Evolutionary conservation across 768 basidiomycete species (phyloP), one percentile per base, ranked within the genome.

Genomic region (Aureoboletus auriporus): DNA sequence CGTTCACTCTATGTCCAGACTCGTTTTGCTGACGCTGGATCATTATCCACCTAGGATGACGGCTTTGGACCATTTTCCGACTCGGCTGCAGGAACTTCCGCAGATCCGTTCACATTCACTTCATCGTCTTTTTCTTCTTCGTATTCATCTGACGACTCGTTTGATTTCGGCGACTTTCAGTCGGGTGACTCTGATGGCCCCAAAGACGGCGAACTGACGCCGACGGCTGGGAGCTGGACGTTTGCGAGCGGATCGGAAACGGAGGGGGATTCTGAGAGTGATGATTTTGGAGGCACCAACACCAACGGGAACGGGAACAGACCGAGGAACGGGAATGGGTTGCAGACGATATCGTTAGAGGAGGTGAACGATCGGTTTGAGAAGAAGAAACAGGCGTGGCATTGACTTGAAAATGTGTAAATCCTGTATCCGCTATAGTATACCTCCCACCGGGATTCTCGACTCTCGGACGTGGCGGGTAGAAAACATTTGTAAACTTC

Each of bases 1-100:
- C 39, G 16, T 35, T 35, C n/a, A 29, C 8, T 47, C 11, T 17
- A 14, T 13, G 12, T 23, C 20, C 20, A 23, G 20, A 23, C 20
- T 35, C 16, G 17, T 55, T 9, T 29, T 13, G 30, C 45, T 48
- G 28, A 55, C 17, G 6, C 16, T 46, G 8, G 28, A 14, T 44
- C 20, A 16, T 29, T n/a, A 16, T 52, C 39, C 20, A 23, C 20
- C 20, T 54, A 76, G 64, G 69, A 86, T 66, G 86, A 85, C 47
- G 75, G 69, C n/a, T 88, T 89, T 63, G 89, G 89, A 2, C 87
- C 89, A 6, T 91, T 92, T 69, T 82, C 88, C 1, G 86, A 89
- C 60, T 61, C 81, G 2, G 74, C 80, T 1, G 75, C 76, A 1
- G 59, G 72, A 0, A 67, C 69, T 35, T 68, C 72, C 28, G 57